Conservation (phyloP, 192 early-diverging fungal species). For the Podila horticola region DNA sequence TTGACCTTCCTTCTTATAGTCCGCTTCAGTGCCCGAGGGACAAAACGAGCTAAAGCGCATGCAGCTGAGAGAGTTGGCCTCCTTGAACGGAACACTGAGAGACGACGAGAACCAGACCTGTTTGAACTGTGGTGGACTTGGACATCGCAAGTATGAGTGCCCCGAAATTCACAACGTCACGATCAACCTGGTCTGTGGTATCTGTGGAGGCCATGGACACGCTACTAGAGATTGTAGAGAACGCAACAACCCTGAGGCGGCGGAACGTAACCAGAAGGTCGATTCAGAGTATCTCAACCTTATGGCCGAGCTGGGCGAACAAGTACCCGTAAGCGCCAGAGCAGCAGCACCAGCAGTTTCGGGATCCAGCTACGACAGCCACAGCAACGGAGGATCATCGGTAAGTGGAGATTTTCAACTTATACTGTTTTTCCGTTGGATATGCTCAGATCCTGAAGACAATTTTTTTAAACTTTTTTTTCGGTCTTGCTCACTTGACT, state of each 20-base stretch:
- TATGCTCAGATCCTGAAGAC: too few species aligned
- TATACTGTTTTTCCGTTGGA: not conserved
- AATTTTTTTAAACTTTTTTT: not conserved
- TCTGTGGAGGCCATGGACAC: constrained; percentile 92
- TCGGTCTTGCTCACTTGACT: not conserved
- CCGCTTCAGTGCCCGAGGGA: constrained; percentile 92
- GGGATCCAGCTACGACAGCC: not conserved
- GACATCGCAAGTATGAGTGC: constrained; percentile 94
- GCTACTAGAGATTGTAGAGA: constrained; percentile 92
- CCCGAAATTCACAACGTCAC: constrained; percentile 90
- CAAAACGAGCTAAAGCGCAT: constrained; percentile 95
- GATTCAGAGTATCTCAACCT: constrained; percentile 91
- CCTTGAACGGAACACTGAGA: constrained; percentile 94
- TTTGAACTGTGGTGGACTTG: constrained; percentile 90
- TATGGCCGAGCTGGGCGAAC: constrained; percentile 94
- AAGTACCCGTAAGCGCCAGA: constrained; percentile 21
- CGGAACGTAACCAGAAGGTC: constrained; percentile 84
- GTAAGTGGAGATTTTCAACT: constrained; percentile 7
- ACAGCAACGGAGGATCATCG: constrained; percentile 20
- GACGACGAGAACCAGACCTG: constrained; percentile 97
- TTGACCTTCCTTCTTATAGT: constrained; percentile 26
- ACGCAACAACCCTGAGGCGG: constrained; percentile 83
- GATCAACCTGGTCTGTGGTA: constrained; percentile 84
- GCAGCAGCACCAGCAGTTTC: constrained; percentile 5
- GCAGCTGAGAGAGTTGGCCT: constrained; percentile 94